Evolutionary conservation across 306 rosid genomes (phyloP).

Genomic region (Vigna angularis): DNA sequence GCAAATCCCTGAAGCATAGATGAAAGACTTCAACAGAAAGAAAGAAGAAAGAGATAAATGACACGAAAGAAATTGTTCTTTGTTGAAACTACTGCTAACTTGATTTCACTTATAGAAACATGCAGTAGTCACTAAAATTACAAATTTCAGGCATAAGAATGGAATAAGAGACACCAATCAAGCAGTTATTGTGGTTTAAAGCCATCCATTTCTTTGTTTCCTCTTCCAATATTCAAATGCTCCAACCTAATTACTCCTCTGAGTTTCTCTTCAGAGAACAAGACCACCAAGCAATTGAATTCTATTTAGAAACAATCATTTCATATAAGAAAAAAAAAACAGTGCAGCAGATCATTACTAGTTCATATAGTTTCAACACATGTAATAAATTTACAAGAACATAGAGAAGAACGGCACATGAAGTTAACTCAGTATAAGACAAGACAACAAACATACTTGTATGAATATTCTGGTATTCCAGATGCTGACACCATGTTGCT

Average conservation of each 20-base stretch:
- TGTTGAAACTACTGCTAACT: constrained; percentile 5
- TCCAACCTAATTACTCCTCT: not conserved
- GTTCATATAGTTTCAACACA: constrained; percentile 2
- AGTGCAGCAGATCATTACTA: not conserved
- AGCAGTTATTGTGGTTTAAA: constrained; percentile 9
- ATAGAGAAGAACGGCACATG: not conserved
- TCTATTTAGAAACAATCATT: not conserved
- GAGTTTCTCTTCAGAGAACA: constrained; percentile 23
- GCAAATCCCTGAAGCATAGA: constrained; percentile 79
- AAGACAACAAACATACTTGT: constrained; percentile 72
- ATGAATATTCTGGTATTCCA: constrained; percentile 92
- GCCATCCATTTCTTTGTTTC: not conserved
- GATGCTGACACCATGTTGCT: constrained; percentile 75
- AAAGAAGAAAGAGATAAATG: constrained; percentile 19
- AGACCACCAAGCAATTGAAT: not conserved
- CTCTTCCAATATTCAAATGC: constrained; percentile 1
- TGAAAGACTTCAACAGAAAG: constrained; percentile 4
- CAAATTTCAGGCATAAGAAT: constrained; percentile 9
- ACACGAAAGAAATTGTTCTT: constrained; percentile 18
- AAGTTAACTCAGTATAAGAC: constrained; percentile 27
- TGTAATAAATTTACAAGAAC: constrained; percentile 3
- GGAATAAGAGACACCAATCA: not conserved
- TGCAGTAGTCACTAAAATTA: not conserved
- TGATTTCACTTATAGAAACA: constrained; percentile 6
- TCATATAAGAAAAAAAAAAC: not conserved